Conservation (phyloP, 1,139 yeast species). For the Diutina pseudorugosa region DNA sequence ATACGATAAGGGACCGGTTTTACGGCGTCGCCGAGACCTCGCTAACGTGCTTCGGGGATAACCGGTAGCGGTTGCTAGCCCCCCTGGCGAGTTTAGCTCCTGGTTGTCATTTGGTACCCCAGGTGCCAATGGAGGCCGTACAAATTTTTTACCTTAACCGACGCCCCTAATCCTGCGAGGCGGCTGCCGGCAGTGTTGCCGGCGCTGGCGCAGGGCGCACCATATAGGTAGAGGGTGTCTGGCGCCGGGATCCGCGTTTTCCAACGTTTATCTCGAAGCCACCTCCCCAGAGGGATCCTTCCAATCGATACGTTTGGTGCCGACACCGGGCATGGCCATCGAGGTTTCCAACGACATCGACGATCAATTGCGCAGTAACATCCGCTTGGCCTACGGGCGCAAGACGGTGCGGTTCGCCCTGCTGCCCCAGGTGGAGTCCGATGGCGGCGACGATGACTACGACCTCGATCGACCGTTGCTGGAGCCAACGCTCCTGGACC, state of each 20-base stretch:
- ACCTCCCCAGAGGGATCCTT: too few relatives aligned
- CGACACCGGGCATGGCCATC: background rate
- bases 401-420: constrained; percentile 3
- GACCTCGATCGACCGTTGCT: background rate
- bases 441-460: background rate
- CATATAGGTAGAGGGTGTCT: background rate
- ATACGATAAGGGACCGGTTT: too few relatives aligned
- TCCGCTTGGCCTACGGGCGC: constrained; percentile 2
- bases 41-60: background rate
- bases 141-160: background rate
- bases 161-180: background rate
- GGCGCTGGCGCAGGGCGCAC: background rate
- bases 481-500: background rate
- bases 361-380: constrained; percentile 1
- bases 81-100: background rate
- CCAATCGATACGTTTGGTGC: too few relatives aligned
- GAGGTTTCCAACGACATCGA: constrained; percentile 1
- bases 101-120: background rate
- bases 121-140: background rate
- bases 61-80: too few relatives aligned
- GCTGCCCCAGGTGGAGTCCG: background rate
- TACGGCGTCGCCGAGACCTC: background rate
- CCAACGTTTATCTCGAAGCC: too few relatives aligned
- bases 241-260: background rate
- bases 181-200: background rate